Evolutionary conservation across 2,329 filamentous ascomycete species (phyloP).

Genomic region (Arthroderma sp.): DNA sequence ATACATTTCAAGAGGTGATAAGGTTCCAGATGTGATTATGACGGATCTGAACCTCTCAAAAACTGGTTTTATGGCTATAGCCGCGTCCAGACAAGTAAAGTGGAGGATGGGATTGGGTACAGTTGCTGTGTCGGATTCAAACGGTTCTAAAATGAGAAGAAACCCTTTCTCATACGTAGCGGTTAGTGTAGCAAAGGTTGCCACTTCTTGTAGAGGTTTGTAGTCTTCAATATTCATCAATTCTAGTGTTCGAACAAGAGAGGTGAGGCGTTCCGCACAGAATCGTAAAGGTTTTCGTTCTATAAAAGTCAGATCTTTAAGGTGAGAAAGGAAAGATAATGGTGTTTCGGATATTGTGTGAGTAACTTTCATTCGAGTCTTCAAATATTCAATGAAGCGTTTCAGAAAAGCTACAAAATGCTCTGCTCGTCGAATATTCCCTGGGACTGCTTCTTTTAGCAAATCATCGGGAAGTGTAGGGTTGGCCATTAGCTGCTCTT

Average conservation of each 20-base stretch:
- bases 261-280: constrained; percentile 87
- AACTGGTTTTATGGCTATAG: constrained; percentile 94
- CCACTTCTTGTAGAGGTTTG: constrained; percentile 90
- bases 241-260: constrained; percentile 84
- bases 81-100: constrained; percentile 90
- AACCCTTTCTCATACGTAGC: constrained; percentile 97
- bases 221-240: constrained; percentile 97
- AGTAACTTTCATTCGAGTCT: constrained; percentile 95
- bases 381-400: constrained; percentile 93
- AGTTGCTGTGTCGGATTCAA: constrained; percentile 86
- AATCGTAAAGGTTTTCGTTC: constrained; percentile 88
- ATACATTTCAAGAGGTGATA: constrained; percentile 96
- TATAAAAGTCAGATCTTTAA: constrained; percentile 94
- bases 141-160: constrained; percentile 89
- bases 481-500: constrained; percentile 96
- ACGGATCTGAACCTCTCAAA: constrained; percentile 97
- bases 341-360: constrained; percentile 97
- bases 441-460: constrained; percentile 87
- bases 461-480: constrained; percentile 87
- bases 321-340: constrained; percentile 78
- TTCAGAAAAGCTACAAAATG: constrained; percentile 93
- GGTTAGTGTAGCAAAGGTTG: constrained; percentile 89
- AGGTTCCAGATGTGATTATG: constrained; percentile 94
- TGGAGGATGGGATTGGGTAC: constrained; percentile 95
- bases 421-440: constrained; percentile 89